Evolutionary conservation across 164 flowering plant species (phyloP).

Genomic region (Nymphaea thermarum): DNA sequence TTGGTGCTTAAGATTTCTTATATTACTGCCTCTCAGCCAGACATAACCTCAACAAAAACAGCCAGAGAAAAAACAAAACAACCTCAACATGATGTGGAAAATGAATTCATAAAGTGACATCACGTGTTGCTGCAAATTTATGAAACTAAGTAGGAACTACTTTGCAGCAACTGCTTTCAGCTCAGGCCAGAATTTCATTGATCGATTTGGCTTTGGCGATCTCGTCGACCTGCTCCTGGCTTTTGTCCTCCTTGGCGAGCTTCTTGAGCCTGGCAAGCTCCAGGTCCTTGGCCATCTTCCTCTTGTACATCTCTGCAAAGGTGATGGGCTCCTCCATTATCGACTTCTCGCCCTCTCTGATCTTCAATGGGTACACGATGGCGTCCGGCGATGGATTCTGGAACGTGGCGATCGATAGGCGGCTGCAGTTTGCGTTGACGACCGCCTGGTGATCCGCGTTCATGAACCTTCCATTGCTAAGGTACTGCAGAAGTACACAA

Average conservation of each 20-base stretch:
- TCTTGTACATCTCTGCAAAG: slow-evolving; percentile 4
- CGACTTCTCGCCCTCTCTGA: slow-evolving; percentile 3
- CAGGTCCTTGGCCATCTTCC: slow-evolving; percentile 5
- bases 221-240: neutral
- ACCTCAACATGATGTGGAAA: too few relatives aligned
- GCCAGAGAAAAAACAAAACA: too few relatives aligned
- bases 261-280: neutral
- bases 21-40: too few relatives aligned
- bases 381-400: slow-evolving; percentile 6
- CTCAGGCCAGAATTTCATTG: too few relatives aligned
- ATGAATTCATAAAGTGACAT: too few relatives aligned
- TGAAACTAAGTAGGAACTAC: too few relatives aligned
- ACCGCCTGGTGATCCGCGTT: slow-evolving; percentile 6
- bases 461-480: slow-evolving; percentile 7
- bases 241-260: neutral
- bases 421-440: slow-evolving; percentile 5
- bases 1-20: too few relatives aligned
- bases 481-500: neutral
- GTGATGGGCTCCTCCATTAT: slow-evolving; percentile 8
- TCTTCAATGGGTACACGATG: slow-evolving; percentile 5
- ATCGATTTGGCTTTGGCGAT: too few relatives aligned
- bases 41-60: too few relatives aligned
- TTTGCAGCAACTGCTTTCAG: too few relatives aligned
- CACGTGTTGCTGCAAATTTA: too few relatives aligned
- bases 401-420: slow-evolving; percentile 7